phyloP scores from a whole-genome alignment of 805 yeast species.

The Kluyveromyces siamensis region DNA sequence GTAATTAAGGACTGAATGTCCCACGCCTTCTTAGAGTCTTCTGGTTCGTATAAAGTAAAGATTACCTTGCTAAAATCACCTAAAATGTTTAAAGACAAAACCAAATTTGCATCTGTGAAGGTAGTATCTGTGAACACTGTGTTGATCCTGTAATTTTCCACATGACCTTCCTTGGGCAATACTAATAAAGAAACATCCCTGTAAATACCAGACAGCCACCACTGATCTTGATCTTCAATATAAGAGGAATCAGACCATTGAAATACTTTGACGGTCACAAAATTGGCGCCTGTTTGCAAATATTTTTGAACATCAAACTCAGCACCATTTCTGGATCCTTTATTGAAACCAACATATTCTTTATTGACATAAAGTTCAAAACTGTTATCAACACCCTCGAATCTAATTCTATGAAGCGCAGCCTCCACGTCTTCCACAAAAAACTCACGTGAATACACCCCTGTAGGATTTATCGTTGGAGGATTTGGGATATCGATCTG shows the following conservation, averaged over 20 bases:
- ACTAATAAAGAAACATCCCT: not conserved
- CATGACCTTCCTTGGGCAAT: not conserved
- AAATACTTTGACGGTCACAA: not conserved
- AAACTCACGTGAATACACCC: not conserved
- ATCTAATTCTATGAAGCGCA: not conserved
- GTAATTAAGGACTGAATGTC: not conserved
- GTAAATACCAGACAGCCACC: not conserved
- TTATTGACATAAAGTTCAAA: not conserved
- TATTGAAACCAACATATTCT: not conserved
- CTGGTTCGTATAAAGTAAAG: not conserved
- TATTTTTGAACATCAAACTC: not conserved
- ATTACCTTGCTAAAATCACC: not conserved
- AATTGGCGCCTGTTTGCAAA: not conserved
- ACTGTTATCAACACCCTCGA: conserved; percentile 1
- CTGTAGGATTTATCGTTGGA: not conserved
- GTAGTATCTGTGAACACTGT: not conserved
- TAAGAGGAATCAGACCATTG: conserved; percentile 1
- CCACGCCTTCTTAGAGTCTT: not conserved
- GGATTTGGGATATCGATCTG: conserved; percentile 1
- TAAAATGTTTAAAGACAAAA: not conserved
- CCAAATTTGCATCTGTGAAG: not conserved
- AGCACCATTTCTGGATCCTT: conserved; percentile 1
- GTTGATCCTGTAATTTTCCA: not conserved
- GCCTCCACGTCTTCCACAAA: not conserved
- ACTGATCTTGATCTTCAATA: not conserved